Base-by-base conservation (phyloP, 2,329 filamentous ascomycete species). In the Diaporthe eres region DNA sequence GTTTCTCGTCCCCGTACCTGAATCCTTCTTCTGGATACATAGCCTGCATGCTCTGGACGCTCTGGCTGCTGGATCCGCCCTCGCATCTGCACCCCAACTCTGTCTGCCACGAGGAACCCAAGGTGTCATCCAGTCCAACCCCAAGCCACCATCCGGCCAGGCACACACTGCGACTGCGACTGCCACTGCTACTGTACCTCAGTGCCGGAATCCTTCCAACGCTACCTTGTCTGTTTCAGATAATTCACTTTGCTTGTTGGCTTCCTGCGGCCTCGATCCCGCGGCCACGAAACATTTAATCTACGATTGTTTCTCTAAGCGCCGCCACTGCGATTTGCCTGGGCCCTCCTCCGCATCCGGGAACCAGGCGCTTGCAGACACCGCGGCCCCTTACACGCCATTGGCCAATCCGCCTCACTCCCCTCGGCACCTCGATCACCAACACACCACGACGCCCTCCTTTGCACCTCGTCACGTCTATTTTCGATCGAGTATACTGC, bases 241-340 rank as follows among this genome's bases (percentile, higher is more conserved):
- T 58, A 49, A 12, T 61, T 63, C 53, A 47, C 39, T 57, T 57
- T 65, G 70, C 61, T 51, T 31, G 57, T 51, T 71, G 74, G 75
- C 72, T 67, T n/a, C 55, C 39, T 39, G 37, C 51, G 65, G 67
- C n/a, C 65, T 22, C 61, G 28, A 63, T 42, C 28, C 61, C 34
- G 42, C 37, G 73, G 68, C 67, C 75, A 42, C 74, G 73, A 71
- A 68, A 65, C 75, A 68, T 60, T 72, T 58, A 57, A 74, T 63
- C 70, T 67, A 74, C 70, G 71, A 60, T 49, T 77, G 76, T 74
- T 74, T 77, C 75, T 72, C 68, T 75, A 77, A 75, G 75, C 75
- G 75, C 75, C 61, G 74, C 60, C 67, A 39, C 71, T 25, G 39
- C 67, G 61, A 73, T 28, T 39, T 53, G 58, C 58, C n/a, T 39